Conservation (phyloP, 257 asterid genomes). For the Solanum chiquidenum region DNA sequence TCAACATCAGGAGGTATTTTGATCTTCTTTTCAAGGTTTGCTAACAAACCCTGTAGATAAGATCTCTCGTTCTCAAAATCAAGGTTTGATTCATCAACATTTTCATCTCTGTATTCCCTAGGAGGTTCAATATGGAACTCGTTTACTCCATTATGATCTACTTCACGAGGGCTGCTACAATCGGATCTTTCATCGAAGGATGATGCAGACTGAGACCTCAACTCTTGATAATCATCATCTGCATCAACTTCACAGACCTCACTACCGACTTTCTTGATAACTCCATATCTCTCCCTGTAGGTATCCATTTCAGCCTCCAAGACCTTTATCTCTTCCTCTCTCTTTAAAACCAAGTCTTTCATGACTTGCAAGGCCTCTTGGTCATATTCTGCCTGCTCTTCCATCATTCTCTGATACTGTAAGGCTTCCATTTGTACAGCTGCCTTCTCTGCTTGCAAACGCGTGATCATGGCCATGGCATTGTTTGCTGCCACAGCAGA, state of each 20-base stretch:
- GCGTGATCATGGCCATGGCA: constrained; percentile 97
- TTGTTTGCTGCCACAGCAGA: constrained; percentile 84
- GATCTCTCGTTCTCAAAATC: constrained; percentile 55
- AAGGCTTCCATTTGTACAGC: constrained; percentile 96
- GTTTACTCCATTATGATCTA: constrained; percentile 12
- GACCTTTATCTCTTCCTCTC: constrained; percentile 52
- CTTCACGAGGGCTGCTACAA: constrained; percentile 24
- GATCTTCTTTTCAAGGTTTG: constrained; percentile 35
- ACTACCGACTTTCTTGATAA: constrained; percentile 34
- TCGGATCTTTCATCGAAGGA: constrained; percentile 30
- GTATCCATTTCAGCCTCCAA: constrained; percentile 48
- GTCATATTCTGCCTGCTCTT: constrained; percentile 86
- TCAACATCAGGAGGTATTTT: constrained; percentile 14
- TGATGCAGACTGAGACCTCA: constrained; percentile 41
- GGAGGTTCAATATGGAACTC: constrained; percentile 3
- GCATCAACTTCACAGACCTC: constrained; percentile 58
- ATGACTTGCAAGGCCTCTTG: constrained; percentile 58
- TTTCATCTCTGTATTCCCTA: constrained; percentile 14
- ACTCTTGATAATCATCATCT: constrained; percentile 53
- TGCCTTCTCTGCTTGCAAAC: constrained; percentile 86
- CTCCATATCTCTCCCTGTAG: constrained; percentile 49
- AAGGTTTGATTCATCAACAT: constrained; percentile 23
- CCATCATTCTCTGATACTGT: constrained; percentile 98
- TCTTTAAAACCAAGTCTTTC: constrained; percentile 47
- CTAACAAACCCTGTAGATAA: constrained; percentile 37